Evolutionary conservation across 352 stramenopile species (phyloP).

Genomic region (Blastocystis sp.): DNA sequence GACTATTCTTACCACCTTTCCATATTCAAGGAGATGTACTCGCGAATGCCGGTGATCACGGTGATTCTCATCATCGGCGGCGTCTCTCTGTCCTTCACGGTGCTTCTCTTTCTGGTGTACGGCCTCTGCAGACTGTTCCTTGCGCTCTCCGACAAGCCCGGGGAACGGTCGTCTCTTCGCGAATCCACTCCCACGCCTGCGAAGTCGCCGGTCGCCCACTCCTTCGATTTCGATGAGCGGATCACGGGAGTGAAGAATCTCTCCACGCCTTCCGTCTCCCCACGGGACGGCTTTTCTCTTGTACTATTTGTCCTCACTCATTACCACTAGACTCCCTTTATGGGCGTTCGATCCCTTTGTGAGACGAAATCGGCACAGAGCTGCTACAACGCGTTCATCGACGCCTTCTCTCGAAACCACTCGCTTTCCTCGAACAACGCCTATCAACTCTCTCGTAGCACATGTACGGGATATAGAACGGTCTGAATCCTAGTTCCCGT

Average conservation of each 20-base stretch:
- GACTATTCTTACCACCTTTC: neutral
- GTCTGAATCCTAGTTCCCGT: neutral
- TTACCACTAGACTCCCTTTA: neutral
- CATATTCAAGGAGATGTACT: neutral
- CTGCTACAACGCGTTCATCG: neutral
- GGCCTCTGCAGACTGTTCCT: slow-evolving; percentile 23
- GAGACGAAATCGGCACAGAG: neutral
- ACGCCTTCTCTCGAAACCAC: neutral
- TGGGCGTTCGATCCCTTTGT: neutral
- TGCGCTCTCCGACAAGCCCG: neutral
- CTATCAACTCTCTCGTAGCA: neutral
- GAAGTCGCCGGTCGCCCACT: neutral
- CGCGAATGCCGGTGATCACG: neutral
- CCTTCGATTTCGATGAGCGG: neutral
- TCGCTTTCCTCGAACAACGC: neutral
- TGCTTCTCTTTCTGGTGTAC: slow-evolving; percentile 10
- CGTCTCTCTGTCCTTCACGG: neutral
- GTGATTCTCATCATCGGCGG: neutral
- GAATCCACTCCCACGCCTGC: neutral
- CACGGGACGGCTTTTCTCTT: neutral
- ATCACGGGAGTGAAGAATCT: neutral
- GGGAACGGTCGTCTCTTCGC: neutral
- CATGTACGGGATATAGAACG: neutral
- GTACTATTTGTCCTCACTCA: neutral
- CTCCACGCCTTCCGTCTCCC: neutral